Base-by-base conservation (phyloP, 2,329 filamentous ascomycete genomes). In the Lachnellula cervina region DNA sequence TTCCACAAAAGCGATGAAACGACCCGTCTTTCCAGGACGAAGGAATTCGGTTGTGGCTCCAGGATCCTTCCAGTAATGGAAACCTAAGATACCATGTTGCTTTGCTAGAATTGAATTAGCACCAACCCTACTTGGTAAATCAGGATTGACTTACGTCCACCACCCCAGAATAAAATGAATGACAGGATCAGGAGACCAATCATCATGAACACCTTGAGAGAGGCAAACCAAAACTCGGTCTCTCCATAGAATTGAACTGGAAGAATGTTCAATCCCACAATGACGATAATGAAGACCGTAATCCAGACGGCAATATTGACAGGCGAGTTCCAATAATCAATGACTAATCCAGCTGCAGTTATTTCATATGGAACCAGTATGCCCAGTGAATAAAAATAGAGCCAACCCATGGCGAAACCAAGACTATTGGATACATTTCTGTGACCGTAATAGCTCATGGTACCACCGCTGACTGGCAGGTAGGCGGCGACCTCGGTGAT, bases 401-500 rank as follows among this genome's bases (percentile, higher is more conserved):
- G 66, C 72, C 73, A 77, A 3, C 75, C 76, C 59, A 77, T 68
- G 8, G 74, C 70, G 54, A 78, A 77, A 2, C 75, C 75, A 37
- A 78, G 61, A 37, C 68, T 71, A 19, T 70, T 68, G 21, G 74
- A 74, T 17, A 77, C 72, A 59, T 76, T 77, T 38, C 75, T 73
- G 28, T 72, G 69, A 56, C 70, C 70, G 68, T 79, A 78, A 65
- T 77, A 66, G 56, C 76, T 72, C 75, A 81, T 78, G 55, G 78
- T 74, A 56, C 67, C 74, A 64, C 79, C 77, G 28, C 45, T 55
- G 16, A 84, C 69, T 3, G 83, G 80, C 51, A 87, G 76, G 73
- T 82, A 85, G 34, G 83, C 77, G 21, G 82, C 80, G 73, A 86
- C 80, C 69, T 83, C 80, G 19, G 76, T 77, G 54, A 77, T 74